These are phyloP conservation scores for Neurospora sp. DNA, from an alignment of 495 filamentous ascomycete genomes.

Conservation along the genomic window DNA sequence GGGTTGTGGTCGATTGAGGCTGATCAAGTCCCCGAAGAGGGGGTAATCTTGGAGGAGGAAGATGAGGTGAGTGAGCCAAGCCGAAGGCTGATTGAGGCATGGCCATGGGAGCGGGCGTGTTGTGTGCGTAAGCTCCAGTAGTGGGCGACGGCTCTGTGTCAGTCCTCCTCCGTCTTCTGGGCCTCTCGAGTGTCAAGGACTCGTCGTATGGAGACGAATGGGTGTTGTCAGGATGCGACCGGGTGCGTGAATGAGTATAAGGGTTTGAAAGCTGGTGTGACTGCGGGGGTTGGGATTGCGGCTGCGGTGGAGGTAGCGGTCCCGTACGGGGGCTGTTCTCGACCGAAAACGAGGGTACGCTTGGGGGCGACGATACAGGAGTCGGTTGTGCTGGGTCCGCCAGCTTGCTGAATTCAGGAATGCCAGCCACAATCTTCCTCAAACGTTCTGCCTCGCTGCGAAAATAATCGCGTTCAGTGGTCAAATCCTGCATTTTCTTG, in stretches of 20 bases:
- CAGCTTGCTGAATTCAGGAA: constrained; percentile 39
- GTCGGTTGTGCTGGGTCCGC: constrained; percentile 39
- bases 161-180: constrained; percentile 33
- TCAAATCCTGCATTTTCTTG: constrained; percentile 37
- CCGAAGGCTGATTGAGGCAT: constrained; percentile 16
- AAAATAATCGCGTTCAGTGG: constrained; percentile 37
- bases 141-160: constrained; percentile 32
- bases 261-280: constrained; percentile 9
- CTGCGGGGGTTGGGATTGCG: constrained; percentile 8
- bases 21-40: constrained; percentile 32
- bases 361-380: constrained; percentile 25
- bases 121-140: constrained; percentile 24
- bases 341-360: constrained; percentile 18
- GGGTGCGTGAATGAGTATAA: constrained; percentile 7
- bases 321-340: constrained; percentile 22
- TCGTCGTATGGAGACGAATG: constrained; percentile 19
- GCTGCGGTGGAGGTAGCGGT: constrained; percentile 7
- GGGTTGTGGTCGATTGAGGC: constrained; percentile 16
- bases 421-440: constrained; percentile 49
- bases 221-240: constrained; percentile 10
- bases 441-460: constrained; percentile 53
- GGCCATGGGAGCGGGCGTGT: constrained; percentile 14
- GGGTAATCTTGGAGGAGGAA: constrained; percentile 30
- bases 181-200: constrained; percentile 28
- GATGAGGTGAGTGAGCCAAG: constrained; percentile 30